Conservation (phyloP, 2,329 filamentous ascomycete species). For the Didymella exigua region DNA sequence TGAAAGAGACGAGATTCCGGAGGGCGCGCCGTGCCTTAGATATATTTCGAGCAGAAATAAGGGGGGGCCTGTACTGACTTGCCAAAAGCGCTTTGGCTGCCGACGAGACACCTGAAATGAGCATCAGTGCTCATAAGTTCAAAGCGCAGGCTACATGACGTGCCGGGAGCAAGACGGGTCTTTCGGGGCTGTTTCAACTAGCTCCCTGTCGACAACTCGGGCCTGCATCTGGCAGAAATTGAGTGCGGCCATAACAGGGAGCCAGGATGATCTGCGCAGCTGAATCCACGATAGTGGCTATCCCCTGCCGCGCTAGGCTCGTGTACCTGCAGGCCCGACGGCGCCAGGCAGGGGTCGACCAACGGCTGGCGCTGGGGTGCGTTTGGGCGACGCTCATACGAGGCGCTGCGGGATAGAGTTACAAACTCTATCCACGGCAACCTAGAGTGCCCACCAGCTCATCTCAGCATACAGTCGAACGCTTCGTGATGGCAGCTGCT, state of each 20-base stretch:
- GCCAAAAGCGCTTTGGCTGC: slow-evolving; percentile 42
- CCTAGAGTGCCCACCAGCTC: background rate
- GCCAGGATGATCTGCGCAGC: slow-evolving; percentile 39
- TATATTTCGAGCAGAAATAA: slow-evolving; percentile 39
- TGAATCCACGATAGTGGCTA: slow-evolving; percentile 33
- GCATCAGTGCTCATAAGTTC: slow-evolving; percentile 43
- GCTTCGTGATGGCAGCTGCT: background rate
- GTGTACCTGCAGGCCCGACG: slow-evolving; percentile 28
- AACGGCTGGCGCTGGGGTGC: slow-evolving; percentile 28
- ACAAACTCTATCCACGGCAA: slow-evolving; percentile 1
- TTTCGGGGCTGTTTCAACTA: slow-evolving; percentile 48
- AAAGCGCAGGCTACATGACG: slow-evolving; percentile 49
- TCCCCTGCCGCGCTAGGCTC: slow-evolving; percentile 21
- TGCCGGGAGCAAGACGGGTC: slow-evolving; percentile 46
- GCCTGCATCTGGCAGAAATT: slow-evolving; percentile 33
- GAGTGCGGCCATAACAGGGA: slow-evolving; percentile 27
- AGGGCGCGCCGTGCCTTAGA: slow-evolving; percentile 38
- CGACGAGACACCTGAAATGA: slow-evolving; percentile 50
- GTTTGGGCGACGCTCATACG: slow-evolving; percentile 11
- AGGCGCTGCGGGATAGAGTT: slow-evolving; percentile 6
- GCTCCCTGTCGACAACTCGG: slow-evolving; percentile 36
- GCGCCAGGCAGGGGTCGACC: slow-evolving; percentile 20
- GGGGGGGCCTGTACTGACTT: slow-evolving; percentile 41
- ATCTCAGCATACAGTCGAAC: background rate
- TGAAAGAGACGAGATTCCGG: slow-evolving; percentile 31